These are phyloP conservation scores for Kodamaea sagamina DNA, from an alignment of 805 yeast genomes.

Conservation along the genomic window DNA sequence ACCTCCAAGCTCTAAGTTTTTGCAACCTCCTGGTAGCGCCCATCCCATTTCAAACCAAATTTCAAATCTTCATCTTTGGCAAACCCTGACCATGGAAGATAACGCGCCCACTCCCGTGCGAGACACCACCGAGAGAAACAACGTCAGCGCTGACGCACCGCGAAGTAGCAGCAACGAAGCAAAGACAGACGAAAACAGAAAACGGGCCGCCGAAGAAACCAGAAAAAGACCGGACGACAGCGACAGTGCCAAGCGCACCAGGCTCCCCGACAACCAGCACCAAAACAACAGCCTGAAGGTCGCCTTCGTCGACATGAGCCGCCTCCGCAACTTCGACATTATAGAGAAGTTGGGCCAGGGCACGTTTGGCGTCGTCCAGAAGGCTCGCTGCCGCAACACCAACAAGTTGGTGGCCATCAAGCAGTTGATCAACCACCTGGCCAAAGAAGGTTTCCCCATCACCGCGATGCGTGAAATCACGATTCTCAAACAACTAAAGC, in stretches of 20 bases:
- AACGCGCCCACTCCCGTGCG: no score
- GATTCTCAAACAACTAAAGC: slow-evolving; percentile 68
- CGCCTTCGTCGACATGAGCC: slow-evolving; percentile 32
- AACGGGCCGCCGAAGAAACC: not conserved
- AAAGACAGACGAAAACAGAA: not conserved
- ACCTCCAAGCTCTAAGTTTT: no score
- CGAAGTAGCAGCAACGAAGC: not conserved
- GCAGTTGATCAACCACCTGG: slow-evolving; percentile 74
- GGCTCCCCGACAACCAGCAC: no score
- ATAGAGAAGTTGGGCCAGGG: slow-evolving; percentile 46
- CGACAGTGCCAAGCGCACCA: no score
- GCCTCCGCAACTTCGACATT: slow-evolving; percentile 33
- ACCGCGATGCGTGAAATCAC: slow-evolving; percentile 93
- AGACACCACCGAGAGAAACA: no score
- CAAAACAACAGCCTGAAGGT: not conserved
- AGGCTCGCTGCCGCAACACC: slow-evolving; percentile 61
- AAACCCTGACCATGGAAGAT: no score
- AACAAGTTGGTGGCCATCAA: slow-evolving; percentile 80
- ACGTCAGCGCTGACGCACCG: no score
- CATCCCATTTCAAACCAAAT: no score
- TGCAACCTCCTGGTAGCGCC: no score
- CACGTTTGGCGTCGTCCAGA: slow-evolving; percentile 72
- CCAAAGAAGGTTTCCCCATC: slow-evolving; percentile 83
- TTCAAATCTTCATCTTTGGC: no score
- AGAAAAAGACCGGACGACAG: not conserved